Evolutionary conservation across 2,329 filamentous ascomycete genomes (phyloP).

Genomic region (Penicillium capsulatum): DNA sequence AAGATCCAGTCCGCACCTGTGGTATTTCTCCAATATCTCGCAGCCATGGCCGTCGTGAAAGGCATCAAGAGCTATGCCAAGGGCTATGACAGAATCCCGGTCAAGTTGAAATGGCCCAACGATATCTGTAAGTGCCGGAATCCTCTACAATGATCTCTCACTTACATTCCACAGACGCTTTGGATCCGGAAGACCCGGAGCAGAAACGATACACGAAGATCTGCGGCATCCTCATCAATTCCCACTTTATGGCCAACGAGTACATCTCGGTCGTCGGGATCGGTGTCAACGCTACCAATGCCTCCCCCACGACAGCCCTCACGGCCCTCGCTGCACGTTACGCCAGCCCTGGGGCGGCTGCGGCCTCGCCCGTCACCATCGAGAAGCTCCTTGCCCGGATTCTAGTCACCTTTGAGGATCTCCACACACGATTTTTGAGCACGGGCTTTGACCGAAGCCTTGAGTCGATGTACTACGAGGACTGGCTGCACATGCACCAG

Average conservation of each 20-base stretch:
- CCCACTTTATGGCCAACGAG: conserved; percentile 67
- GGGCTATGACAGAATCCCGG: conserved; percentile 69
- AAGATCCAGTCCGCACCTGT: conserved; percentile 71
- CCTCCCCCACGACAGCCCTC: conserved; percentile 80
- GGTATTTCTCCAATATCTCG: conserved; percentile 90
- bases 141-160: not conserved
- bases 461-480: conserved; percentile 70
- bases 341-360: conserved; percentile 40
- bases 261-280: conserved; percentile 85
- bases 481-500: conserved; percentile 82
- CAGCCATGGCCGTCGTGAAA: conserved; percentile 79
- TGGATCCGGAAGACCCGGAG: conserved; percentile 56
- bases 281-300: conserved; percentile 81
- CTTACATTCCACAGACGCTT: conserved; percentile 52
- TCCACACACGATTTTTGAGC: conserved; percentile 71
- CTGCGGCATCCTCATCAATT: conserved; percentile 87
- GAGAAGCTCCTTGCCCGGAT: conserved; percentile 81
- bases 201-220: conserved; percentile 71
- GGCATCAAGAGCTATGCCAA: conserved; percentile 75
- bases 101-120: conserved; percentile 96
- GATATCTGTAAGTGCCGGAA: conserved; percentile 65
- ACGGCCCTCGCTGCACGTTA: conserved; percentile 60
- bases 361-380: conserved; percentile 64
- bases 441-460: conserved; percentile 70
- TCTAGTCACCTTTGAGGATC: conserved; percentile 67